Base-by-base conservation (phyloP, 2,329 filamentous ascomycete genomes). In the Coleophoma crateriformis region DNA sequence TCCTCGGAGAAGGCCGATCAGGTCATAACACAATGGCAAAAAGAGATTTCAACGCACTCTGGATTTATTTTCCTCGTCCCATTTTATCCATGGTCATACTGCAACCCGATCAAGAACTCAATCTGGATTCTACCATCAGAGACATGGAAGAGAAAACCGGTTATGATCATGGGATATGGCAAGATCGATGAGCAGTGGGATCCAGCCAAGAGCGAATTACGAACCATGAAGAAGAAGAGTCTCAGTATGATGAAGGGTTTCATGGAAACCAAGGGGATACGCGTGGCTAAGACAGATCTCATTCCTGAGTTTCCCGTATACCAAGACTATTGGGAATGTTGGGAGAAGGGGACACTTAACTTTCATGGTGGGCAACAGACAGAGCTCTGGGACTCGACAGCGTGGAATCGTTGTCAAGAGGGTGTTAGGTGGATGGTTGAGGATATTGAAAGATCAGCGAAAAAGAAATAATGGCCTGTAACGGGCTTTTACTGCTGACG, bases 181-280 rank as follows among this genome's bases (percentile, higher is more conserved):
- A 49, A 38, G 22, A 22, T 41, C n/a, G 33, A 43, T 2, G 15
- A 7, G 22, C 13, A 17, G 5, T 44, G 40, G 12, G 17, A 35
- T n/a, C 27, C 27, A 27, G 27, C 5, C 27, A 34, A 35, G 14
- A 15, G 17, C n/a, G 3, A 11, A 13, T n/a, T 19, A 11, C 14
- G 33, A 27, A 47, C 27, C 5, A 38, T 14, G 33, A 33, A 33
- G n/a, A 49, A 44, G 47, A 44, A 43, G 20, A 42, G 37, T 17
- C 14, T 17, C n/a, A 6, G 19, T 10, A 49, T 49, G 47, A 49
- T 49, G 47, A 44, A 15, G 5, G 47, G 35, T 17, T 49, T 38
- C 13, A 13, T 49, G 15, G 40, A 6, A 15, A 41, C 20, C 13
- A 35, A 34, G 8, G 40, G 20, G 15, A 44, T 44, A 32, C 39